Evolutionary conservation across 2,329 filamentous ascomycete species (phyloP), one percentile per base, ranked within the genome.

Genomic region (Claviceps sp.): DNA sequence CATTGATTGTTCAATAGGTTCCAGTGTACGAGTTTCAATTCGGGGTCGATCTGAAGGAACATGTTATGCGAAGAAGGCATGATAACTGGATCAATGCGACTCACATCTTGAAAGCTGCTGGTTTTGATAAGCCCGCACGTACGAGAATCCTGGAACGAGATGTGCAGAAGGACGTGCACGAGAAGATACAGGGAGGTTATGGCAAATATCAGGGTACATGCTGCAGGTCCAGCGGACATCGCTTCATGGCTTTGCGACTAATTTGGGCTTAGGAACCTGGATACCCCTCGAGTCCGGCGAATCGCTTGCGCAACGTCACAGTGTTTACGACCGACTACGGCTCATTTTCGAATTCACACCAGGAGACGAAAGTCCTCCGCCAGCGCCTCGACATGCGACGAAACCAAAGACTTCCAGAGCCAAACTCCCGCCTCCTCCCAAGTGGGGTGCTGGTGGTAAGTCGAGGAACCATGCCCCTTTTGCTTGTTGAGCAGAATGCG

Each of bases 51-150:
- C 65, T 82, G 36, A 83, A 85, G 64, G 79, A 85, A 62, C 89
- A 96, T 87, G 87, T 97, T 58, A 98, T 98, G 93, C 85, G 93
- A 67, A 82, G 93, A 49, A 83, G 91, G 54, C 79, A 82, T 50
- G 93, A 98, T 68, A 83, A 97, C 69, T 98, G 91, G 89, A 93
- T 98, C 72, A 98, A 98, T 74, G 93, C 93, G n/a, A 98, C 93
- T 51, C 93, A 98, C 65, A 97, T 98, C 54, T 74, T 98, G 48
- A 98, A 98, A 65, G 89, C 94, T 42, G 93, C 93, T 56, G 91
- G 91, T 52, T 95, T 95, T 64, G 93, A 98, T 69, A 98, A 98
- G 69, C 93, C 93, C 2, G 89, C 91, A 13, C 79, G 93, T 65
- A 98, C 93, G 42, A 81, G 93, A 57, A 97, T 98, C 53, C 78